Conservation (phyloP, 2,329 filamentous ascomycete genomes). For the Neospermospora avenae region DNA sequence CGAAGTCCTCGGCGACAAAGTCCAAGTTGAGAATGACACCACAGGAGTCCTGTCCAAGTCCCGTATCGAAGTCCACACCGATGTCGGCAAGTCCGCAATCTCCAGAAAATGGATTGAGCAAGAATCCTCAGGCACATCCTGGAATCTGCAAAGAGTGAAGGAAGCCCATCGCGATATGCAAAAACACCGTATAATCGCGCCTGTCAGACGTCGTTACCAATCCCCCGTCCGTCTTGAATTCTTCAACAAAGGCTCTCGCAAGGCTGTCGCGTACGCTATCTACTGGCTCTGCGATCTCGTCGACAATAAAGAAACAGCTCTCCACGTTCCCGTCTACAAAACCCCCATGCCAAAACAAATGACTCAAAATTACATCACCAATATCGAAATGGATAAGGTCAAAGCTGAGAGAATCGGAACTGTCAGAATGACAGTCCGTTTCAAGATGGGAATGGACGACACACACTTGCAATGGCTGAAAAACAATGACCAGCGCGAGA, state of each 20-base stretch:
- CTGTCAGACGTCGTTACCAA: conserved; percentile 20
- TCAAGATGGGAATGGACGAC: conserved; percentile 25
- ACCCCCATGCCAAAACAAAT: conserved; percentile 19
- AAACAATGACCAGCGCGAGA: conserved; percentile 20
- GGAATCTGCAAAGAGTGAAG: conserved; percentile 15
- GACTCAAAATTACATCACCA: conserved; percentile 19
- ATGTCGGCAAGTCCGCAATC: conserved; percentile 19
- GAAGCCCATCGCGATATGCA: conserved; percentile 14
- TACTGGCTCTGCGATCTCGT: conserved; percentile 22
- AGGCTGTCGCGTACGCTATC: conserved; percentile 16
- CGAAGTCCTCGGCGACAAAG: conserved; percentile 19
- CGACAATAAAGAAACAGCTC: conserved; percentile 16
- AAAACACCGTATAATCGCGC: conserved; percentile 17
- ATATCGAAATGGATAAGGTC: conserved; percentile 13
- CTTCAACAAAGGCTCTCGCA: conserved; percentile 15
- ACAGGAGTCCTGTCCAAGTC: conserved; percentile 8
- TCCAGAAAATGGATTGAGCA: conserved; percentile 16
- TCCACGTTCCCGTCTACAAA: conserved; percentile 17
- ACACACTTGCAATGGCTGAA: conserved; percentile 21
- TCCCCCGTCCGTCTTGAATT: conserved; percentile 21
- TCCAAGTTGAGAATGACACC: conserved; percentile 13
- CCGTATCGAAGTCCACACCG: conserved; percentile 18
- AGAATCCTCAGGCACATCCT: conserved; percentile 5
- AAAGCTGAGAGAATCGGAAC: conserved; percentile 16
- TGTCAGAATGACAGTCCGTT: conserved; percentile 14